A percentile compares a stretch with the other conserved stretches of the same genome.
These are phyloP conservation scores for Desmodesmus armatus DNA, from an alignment of 139 green algal species.

Conservation along the genomic window DNA sequence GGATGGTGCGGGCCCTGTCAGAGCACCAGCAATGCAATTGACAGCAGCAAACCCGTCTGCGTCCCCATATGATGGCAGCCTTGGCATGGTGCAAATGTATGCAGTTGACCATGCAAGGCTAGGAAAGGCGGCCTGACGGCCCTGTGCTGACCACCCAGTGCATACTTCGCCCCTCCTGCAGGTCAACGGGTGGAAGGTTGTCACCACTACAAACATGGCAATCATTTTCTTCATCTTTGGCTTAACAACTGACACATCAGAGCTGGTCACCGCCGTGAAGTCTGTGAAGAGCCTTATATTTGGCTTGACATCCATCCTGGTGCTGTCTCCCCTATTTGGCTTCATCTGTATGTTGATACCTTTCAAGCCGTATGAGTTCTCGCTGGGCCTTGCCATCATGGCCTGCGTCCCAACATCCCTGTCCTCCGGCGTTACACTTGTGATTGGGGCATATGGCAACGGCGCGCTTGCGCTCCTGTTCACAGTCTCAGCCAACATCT, in stretches of 20 bases:
- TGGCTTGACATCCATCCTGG: conserved; percentile 72
- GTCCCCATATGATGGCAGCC: too few species aligned
- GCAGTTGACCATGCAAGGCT: too few species aligned
- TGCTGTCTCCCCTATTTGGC: conserved; percentile 73
- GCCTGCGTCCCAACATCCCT: conserved; percentile 86
- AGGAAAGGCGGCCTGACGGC: too few species aligned
- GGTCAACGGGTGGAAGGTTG: conserved; percentile 63
- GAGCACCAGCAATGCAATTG: too few species aligned
- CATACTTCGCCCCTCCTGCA: not conserved
- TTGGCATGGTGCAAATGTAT: too few species aligned
- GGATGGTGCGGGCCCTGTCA: conserved; percentile 31
- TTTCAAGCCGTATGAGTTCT: conserved; percentile 72
- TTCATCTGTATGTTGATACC: conserved; percentile 67
- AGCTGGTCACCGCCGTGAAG: conserved; percentile 68
- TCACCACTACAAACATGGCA: conserved; percentile 67
- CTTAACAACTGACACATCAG: conserved; percentile 74
- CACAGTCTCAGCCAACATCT: conserved; percentile 82
- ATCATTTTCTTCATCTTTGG: conserved; percentile 83
- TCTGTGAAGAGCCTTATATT: conserved; percentile 63
- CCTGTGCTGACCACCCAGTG: not conserved
- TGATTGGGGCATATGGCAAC: conserved; percentile 75
- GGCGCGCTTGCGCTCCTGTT: conserved; percentile 84
- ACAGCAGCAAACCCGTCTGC: not conserved
- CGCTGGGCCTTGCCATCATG: conserved; percentile 85
- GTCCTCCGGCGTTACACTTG: conserved; percentile 78